phyloP scores from a whole-genome alignment of 176 grass and related monocot genomes.

The Alopecurus myosuroides region DNA sequence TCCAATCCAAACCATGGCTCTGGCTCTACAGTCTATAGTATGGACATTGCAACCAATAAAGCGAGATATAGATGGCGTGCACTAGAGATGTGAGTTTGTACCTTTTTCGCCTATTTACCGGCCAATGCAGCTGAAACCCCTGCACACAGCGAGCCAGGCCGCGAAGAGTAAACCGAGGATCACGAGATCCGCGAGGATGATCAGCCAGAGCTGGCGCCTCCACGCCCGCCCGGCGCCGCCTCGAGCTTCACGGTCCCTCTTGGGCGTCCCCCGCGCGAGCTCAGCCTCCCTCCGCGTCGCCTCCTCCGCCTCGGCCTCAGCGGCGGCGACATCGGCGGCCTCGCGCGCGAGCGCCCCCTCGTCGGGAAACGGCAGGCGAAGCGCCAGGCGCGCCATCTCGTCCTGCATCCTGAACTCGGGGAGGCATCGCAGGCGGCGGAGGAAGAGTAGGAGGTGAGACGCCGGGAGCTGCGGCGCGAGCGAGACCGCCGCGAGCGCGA shows the following conservation, averaged over 20 bases:
- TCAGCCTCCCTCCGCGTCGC: slow-evolving; percentile 18
- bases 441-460: slow-evolving; percentile 41
- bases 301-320: slow-evolving; percentile 32
- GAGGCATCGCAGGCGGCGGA: slow-evolving; percentile 44
- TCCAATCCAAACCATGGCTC: not conserved
- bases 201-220: slow-evolving; percentile 39
- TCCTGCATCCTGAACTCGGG: slow-evolving; percentile 28
- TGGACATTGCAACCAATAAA: not conserved
- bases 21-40: not conserved
- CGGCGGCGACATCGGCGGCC: slow-evolving; percentile 29
- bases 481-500: slow-evolving; percentile 44
- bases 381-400: slow-evolving; percentile 41
- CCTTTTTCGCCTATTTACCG: slow-evolving; percentile 38
- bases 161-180: slow-evolving; percentile 49
- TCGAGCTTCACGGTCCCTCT: not conserved
- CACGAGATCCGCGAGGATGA: slow-evolving; percentile 49
- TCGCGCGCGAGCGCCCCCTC: slow-evolving; percentile 34
- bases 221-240: slow-evolving; percentile 9
- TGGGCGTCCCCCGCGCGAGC: slow-evolving; percentile 23
- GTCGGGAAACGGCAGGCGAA: slow-evolving; percentile 37
- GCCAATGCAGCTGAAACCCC: slow-evolving; percentile 58
- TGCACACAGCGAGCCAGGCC: slow-evolving; percentile 45
- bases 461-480: slow-evolving; percentile 32
- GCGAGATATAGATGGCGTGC: not conserved
- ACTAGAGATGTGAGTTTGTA: not conserved